Evolutionary conservation across 306 rosid genomes (phyloP), one percentile per base, ranked within the genome.

Genomic region (Crotalaria pallida): DNA sequence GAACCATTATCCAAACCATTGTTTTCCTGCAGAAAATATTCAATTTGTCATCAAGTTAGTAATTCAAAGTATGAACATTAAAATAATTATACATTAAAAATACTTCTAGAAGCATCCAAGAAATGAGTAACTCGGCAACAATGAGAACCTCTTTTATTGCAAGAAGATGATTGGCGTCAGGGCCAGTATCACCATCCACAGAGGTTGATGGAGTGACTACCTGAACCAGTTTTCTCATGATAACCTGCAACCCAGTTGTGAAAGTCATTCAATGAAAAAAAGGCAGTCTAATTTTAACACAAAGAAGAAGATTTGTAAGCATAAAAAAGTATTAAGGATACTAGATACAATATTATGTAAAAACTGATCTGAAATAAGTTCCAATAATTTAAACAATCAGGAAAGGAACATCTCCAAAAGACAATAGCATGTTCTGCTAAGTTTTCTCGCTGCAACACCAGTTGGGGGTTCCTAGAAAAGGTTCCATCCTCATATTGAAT

Each of bases 201-300:
- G 76, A 52, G 15, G 99, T 94, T 78, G 98, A 87, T 53, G 96
- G 97, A 55, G 99, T 87, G 79, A 86, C 84, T 10, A 94, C 95
- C 77, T 94, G 95, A 78, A 87, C 83, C 75, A 94, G 63, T 75
- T 88, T 88, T 79, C 96, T 85, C 34, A 40, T 71, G 67, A 94
- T 78, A 70, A 90, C 89, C 96, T 94, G 86, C 69, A 75, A 76
- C 6, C 41, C 53, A 58, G 27, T 6, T 34, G 68, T 58, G 55
- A 65, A 57, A 53, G 47, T 75, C 71, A 81, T 63, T 59, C 57
- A 57, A 13, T 56, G 78, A 61, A 67, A 62, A 62, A 65, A 64
- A 62, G 67, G 21, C 29, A 48, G 34, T 51, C 58, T 45, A 26
- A 51, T 12, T 29, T 31, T 52, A 24, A 52, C 8, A 24, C 52